phyloP scores from a whole-genome alignment of 305 asterid genomes.

The Fraxinus paxiana region DNA sequence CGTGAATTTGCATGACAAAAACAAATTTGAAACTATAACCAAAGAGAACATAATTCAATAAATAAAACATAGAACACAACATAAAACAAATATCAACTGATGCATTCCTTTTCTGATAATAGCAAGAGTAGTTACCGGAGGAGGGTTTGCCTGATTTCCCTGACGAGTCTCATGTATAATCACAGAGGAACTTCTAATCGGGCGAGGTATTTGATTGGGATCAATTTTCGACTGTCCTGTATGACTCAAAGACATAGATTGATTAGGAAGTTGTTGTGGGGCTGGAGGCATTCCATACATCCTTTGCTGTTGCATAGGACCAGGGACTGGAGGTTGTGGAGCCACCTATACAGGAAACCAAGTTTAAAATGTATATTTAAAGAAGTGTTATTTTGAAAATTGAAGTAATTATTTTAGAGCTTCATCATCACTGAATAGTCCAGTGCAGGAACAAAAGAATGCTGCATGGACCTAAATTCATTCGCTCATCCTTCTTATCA shows the following conservation, averaged over 20 bases:
- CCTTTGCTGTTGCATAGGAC: constrained; percentile 59
- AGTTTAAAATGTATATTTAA: neutral
- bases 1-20: constrained; percentile 20
- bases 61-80: neutral
- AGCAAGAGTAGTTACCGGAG: constrained; percentile 60
- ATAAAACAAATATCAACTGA: neutral
- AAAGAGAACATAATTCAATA: constrained; percentile 4
- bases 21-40: constrained; percentile 17
- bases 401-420: neutral
- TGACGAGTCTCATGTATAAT: constrained; percentile 90
- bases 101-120: neutral
- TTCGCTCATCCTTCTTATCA: neutral
- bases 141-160: constrained; percentile 93
- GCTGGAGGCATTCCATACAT: constrained; percentile 65
- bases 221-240: constrained; percentile 79
- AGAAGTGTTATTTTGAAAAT: neutral
- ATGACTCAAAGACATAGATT: constrained; percentile 69
- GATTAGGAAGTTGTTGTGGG: constrained; percentile 56
- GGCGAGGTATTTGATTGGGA: constrained; percentile 92
- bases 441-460: neutral
- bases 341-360: constrained; percentile 48
- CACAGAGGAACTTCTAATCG: constrained; percentile 58
- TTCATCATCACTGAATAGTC: neutral
- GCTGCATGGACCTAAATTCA: neutral
- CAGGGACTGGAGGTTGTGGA: constrained; percentile 60